Base-by-base conservation (phyloP, 2,329 filamentous ascomycete species). In the Cytospora piceicola region DNA sequence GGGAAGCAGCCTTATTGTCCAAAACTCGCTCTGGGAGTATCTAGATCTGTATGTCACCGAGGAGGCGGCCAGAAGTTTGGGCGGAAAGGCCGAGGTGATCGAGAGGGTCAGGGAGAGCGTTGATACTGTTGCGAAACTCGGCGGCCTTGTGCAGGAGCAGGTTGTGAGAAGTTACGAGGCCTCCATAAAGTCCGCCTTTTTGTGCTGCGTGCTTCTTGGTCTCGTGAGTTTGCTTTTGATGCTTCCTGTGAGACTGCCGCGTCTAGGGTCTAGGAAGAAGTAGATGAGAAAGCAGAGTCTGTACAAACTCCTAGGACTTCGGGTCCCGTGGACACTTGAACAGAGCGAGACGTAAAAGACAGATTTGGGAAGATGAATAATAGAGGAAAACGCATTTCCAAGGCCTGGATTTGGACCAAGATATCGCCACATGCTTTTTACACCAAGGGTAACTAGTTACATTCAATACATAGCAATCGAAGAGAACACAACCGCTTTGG, bases 1-100 rank as follows among this genome's bases (percentile, higher is more conserved):
- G 0, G 79, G 84, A 61, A 90, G 87, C 70, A 91, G 88, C 73
- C 82, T 93, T 65, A 85, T 93, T 9, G 79, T 94, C 68, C 91
- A 94, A 77, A 93, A 93, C 71, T 82, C 85, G 0, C 78, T 94
- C 60, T 77, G 85, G 11, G 77, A 81, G 22, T 89, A 88, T 69
- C 80, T 94, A 6, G 76, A 84, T 5, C 69, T 74, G 14, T 81
- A 84, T 39, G 88, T 94, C 11, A 68, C 66, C 20, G 66, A 68
- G 24, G 39, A 56, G 20, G 81, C 80, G 0, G 89, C 87, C 0
- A 78, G 80, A 0, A 79, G 87, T 15, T 12, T 58, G 2, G 65
- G 65, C 9, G 66, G 66, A 1, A 90, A 88, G 72, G 79, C 81
- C 0, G 77, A 82, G 56, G 77, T 88, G n/a, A 83, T 88, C 51